These are phyloP conservation scores for Chloromonas sp. DNA, from an alignment of 163 green algal genomes.

Conservation along the genomic window DNA sequence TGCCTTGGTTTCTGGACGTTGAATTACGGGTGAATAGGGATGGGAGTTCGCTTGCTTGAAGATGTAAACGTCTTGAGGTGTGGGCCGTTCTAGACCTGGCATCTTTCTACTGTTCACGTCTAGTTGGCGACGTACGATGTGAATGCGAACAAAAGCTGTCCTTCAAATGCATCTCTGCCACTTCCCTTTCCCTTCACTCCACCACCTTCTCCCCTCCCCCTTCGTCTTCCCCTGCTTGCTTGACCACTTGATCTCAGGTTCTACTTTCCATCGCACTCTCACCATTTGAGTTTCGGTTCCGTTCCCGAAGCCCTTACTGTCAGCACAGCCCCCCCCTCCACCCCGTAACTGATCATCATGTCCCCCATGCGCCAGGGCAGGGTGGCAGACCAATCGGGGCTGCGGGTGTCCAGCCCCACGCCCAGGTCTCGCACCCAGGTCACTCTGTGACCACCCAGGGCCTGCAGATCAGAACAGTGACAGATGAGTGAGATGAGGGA, in stretches of 20 bases:
- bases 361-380: slow-evolving; percentile 56
- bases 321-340: slow-evolving; percentile 18
- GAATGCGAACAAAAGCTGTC: no score
- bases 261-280: no score
- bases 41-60: no score
- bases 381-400: slow-evolving; percentile 30
- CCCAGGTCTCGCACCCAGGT: slow-evolving; percentile 17
- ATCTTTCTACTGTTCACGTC: no score
- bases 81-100: no score
- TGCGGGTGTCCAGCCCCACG: slow-evolving; percentile 51
- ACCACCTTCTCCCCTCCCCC: background rate
- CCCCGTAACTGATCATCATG: slow-evolving; percentile 59
- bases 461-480: background rate
- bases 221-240: no score
- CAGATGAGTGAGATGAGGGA: background rate
- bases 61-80: no score
- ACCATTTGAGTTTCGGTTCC: slow-evolving; percentile 73
- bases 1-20: no score
- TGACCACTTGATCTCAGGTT: slow-evolving; percentile 40
- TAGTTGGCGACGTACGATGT: no score
- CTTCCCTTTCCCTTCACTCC: background rate
- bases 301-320: slow-evolving; percentile 32
- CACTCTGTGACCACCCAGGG: background rate
- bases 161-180: background rate
- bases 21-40: no score